Percentiles rank a stretch among this genome's conserved stretches.
Evolutionary conservation across 306 rosid species (phyloP).

Genomic region (Acmispon strigosus): DNA sequence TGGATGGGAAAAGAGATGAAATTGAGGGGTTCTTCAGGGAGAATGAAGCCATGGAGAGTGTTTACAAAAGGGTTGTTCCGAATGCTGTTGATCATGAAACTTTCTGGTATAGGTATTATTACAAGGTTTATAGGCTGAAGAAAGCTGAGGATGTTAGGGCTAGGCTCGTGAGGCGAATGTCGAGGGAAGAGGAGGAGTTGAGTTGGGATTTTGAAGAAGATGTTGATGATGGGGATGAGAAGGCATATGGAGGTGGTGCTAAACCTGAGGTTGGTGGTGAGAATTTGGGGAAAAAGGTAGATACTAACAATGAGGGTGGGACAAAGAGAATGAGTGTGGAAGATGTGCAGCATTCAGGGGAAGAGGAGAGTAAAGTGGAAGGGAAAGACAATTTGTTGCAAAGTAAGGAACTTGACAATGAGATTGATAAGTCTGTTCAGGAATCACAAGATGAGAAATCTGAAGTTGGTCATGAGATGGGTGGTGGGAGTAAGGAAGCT

Average conservation of each 20-base stretch:
- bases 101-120: slow-evolving; percentile 78
- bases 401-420: slow-evolving; percentile 19
- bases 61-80: slow-evolving; percentile 56
- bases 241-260: slow-evolving; percentile 20
- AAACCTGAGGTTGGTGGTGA: slow-evolving; percentile 26
- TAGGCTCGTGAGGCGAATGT: slow-evolving; percentile 61
- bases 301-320: background rate
- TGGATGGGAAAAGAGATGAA: slow-evolving; percentile 50
- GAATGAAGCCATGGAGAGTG: slow-evolving; percentile 47
- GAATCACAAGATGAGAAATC: slow-evolving; percentile 19
- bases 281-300: slow-evolving; percentile 8
- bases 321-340: slow-evolving; percentile 17
- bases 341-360: slow-evolving; percentile 9
- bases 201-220: slow-evolving; percentile 93
- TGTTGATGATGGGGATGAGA: slow-evolving; percentile 4
- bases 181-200: slow-evolving; percentile 72
- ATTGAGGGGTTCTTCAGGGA: slow-evolving; percentile 45
- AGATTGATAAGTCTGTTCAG: slow-evolving; percentile 21
- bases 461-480: slow-evolving; percentile 20
- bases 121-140: slow-evolving; percentile 56
- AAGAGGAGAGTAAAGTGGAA: slow-evolving; percentile 21
- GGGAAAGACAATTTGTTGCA: background rate
- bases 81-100: slow-evolving; percentile 43
- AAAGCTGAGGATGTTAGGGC: slow-evolving; percentile 62
- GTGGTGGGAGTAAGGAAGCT: slow-evolving; percentile 12